A percentile compares a stretch with the other conserved stretches of the same genome.
These are phyloP conservation scores for Neopestalotiopsis sp. DNA, from an alignment of 2,329 filamentous ascomycete species.

Conservation along the genomic window DNA sequence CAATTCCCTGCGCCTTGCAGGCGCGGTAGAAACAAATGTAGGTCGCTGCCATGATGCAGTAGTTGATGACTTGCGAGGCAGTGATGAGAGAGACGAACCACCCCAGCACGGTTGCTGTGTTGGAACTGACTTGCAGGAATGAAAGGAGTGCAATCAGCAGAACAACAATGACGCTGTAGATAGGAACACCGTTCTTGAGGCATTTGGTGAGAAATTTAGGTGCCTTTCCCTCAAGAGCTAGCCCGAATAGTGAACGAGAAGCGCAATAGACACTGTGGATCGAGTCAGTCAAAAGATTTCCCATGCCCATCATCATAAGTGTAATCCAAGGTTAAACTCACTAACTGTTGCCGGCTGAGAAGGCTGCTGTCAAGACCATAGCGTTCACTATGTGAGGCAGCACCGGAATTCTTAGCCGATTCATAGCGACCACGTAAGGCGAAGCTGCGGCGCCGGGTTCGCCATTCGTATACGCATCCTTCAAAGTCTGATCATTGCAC, in stretches of 20 bases:
- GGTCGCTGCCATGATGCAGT: constrained; percentile 70
- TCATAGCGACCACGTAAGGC: constrained; percentile 72
- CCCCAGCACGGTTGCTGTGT: constrained; percentile 69
- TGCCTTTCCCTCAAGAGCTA: constrained; percentile 73
- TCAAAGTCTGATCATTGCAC: constrained; percentile 68
- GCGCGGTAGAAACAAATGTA: constrained; percentile 78
- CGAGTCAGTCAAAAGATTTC: neutral
- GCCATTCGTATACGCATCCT: constrained; percentile 61
- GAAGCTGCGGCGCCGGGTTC: constrained; percentile 73
- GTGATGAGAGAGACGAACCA: constrained; percentile 77
- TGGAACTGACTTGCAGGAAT: constrained; percentile 74
- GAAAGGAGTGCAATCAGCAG: constrained; percentile 72
- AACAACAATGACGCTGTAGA: constrained; percentile 73
- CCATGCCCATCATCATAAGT: neutral
- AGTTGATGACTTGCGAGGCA: constrained; percentile 77
- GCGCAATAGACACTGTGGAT: constrained; percentile 62
- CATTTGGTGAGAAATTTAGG: constrained; percentile 65
- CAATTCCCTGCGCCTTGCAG: constrained; percentile 70
- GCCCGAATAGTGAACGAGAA: constrained; percentile 70
- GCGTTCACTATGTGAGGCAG: constrained; percentile 77
- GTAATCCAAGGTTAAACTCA: neutral
- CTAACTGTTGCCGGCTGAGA: constrained; percentile 72
- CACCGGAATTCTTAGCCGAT: constrained; percentile 64
- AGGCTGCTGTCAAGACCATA: constrained; percentile 70
- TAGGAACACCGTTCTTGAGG: constrained; percentile 70